Conservation (phyloP, 2,329 filamentous ascomycete genomes). For the Ophiostoma australiae region DNA sequence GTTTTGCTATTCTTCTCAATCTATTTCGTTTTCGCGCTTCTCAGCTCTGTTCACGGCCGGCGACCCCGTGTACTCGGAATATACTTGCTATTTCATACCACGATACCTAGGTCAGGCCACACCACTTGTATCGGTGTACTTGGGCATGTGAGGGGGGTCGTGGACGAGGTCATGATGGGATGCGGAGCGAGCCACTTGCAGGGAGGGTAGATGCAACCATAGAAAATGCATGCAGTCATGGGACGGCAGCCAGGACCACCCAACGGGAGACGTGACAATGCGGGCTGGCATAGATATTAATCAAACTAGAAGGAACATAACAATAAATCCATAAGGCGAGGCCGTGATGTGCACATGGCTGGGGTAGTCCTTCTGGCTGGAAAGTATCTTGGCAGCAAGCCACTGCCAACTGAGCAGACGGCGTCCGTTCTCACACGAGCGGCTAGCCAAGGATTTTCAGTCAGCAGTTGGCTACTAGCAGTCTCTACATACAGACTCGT, state of each 20-base stretch:
- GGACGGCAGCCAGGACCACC: too few species aligned
- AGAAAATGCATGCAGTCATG: neutral
- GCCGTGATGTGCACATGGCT: neutral
- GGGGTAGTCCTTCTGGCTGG: neutral
- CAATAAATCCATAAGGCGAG: neutral
- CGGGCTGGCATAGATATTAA: neutral
- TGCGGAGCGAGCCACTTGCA: neutral
- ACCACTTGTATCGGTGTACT: too few species aligned
- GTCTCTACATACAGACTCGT: too few species aligned
- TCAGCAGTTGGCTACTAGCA: too few species aligned
- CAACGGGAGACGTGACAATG: neutral
- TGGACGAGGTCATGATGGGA: neutral
- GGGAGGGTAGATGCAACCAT: neutral
- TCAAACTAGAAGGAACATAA: neutral
- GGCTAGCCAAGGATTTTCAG: too few species aligned
- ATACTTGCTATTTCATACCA: too few species aligned
- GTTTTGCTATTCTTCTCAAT: neutral
- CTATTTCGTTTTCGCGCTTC: neutral
- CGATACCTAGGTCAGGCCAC: too few species aligned
- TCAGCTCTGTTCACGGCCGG: neutral
- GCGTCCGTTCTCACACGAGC: too few species aligned
- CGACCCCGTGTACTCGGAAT: neutral
- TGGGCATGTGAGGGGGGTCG: neutral
- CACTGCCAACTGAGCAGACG: too few species aligned
- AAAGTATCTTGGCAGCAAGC: too few species aligned